Evolutionary conservation across 2,329 filamentous ascomycete genomes (phyloP), one percentile per base, ranked within the genome.

Genomic region (Diaporthe destruens): DNA sequence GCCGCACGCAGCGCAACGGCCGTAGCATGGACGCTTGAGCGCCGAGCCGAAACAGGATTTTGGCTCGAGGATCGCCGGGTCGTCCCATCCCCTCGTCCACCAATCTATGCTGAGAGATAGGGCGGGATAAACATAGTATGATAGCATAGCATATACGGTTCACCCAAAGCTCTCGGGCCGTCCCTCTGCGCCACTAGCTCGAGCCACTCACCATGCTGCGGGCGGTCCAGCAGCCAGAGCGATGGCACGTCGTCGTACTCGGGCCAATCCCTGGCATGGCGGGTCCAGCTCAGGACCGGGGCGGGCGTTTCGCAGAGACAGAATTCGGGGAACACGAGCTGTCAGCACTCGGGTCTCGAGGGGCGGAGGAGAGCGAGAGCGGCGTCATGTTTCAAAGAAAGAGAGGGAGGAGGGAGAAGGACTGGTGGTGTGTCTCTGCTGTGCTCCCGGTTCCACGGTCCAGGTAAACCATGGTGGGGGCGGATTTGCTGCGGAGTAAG

Each of bases 261-360:
- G 39, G 55, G 49, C 68, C 68, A 70, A 70, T 59, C 68, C 61
- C 32, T 66, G 57, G 54, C 47, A 32, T 34, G 36, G 57, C 55
- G 49, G 68, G 55, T 70, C 68, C 23, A 56, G 25, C 51, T 14
- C 56, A 51, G 34, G 18, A 54, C 57, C 9, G 32, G 57, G 34
- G 32, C 57, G 34, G 68, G 57, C 42, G 32, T 53, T 63, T 49
- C 32, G 68, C 55, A 61, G 68, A 59, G 39, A 66, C 61, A 57
- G 39, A 51, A 1, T 2, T 59, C 51, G 42, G 36, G 56, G 25
- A 44, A 39, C 55, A 61, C 68, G 55, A 70, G 68, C 55, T 53
- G 55, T 61, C 68, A 70, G 47, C 68, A 51, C 42, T 70, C 68
- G 55, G 68, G 57, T 36, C 55, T 70, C 56, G 44, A 70, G 14